Evolutionary conservation across 768 basidiomycete genomes (phyloP), one percentile per base, ranked within the genome.

Genomic region (Pleurotus cornucopiae): DNA sequence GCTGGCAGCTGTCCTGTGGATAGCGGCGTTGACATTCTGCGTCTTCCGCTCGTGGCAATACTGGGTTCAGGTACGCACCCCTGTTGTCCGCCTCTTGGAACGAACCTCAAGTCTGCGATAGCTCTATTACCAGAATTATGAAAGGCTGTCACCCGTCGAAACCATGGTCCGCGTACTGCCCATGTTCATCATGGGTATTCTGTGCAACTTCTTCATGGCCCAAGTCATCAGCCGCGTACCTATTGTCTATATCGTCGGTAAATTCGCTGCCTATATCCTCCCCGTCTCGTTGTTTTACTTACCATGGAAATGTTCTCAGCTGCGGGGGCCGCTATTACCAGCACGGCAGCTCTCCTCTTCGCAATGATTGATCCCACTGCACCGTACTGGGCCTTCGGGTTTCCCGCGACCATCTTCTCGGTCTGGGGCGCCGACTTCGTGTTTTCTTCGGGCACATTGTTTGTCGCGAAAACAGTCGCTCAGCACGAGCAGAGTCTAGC

Each of bases 21-120:
- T 89, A n/a, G 84, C 80, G 1, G 87, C 88, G 66, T 65, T 85
- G 16, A 80, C 81, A 51, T 88, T 83, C 82, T 75, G 78, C 44
- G 70, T 76, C 2, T 88, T 88, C 70, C 61, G 77, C 6, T 64
- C 71, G 12, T 88, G 81, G 79, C 64, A 65, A 2, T 81, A 82
- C 47, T 69, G 68, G 68, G 57, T 64, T 14, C 63, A 64, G 59
- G 67, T 66, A 23, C 7, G 21, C n/a, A 47, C 5, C 21, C 16
- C 13, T 5, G 13, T 30, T 43, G 11, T 40, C 26, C 14, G 6
- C 11, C 38, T 34, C 9, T 44, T 16, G 1, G 16, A 7, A 13
- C 41, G 41, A 44, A 5, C n/a, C n/a, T 21, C n/a, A 25, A n/a
- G 20, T 38, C 4, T 11, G n/a, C 13, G 11, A 25, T 48, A 85